phyloP scores from a whole-genome alignment of 23 red algal species.

The Gracilariopsis chorda region DNA sequence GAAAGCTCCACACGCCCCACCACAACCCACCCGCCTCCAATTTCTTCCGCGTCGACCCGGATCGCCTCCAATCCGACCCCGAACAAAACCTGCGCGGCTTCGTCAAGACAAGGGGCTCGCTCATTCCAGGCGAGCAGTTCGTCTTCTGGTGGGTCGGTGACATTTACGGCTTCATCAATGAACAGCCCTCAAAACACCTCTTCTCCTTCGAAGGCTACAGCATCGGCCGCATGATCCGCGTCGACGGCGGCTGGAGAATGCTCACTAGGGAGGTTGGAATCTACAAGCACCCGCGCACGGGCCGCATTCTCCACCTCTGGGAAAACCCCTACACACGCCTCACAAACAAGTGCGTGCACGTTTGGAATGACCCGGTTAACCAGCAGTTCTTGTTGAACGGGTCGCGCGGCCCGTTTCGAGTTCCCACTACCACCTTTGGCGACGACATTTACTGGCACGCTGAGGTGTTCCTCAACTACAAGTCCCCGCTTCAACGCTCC shows the following conservation, averaged over 20 bases:
- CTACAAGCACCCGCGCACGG: constrained; percentile 68
- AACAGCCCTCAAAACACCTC: constrained; percentile 42
- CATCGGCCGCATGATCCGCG: constrained; percentile 79
- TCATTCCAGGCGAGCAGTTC: constrained; percentile 75
- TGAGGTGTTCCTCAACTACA: constrained; percentile 91
- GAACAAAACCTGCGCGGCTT: constrained; percentile 84
- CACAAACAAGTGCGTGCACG: constrained; percentile 75
- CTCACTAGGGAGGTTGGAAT: constrained; percentile 90
- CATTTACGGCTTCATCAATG: constrained; percentile 78
- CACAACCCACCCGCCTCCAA: too few species aligned
- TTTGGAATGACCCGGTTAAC: constrained; percentile 96
- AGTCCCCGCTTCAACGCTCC: constrained; percentile 66
- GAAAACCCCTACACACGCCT: constrained; percentile 74
- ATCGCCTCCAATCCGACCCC: neutral
- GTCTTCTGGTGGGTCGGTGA: constrained; percentile 91
- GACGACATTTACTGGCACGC: constrained; percentile 89
- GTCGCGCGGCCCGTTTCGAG: constrained; percentile 32
- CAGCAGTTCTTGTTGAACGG: constrained; percentile 73
- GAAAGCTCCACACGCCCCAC: too few species aligned
- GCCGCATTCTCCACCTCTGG: constrained; percentile 75
- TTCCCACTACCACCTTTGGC: constrained; percentile 59
- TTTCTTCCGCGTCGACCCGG: constrained; percentile 51
- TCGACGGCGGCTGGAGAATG: constrained; percentile 94
- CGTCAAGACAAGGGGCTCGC: constrained; percentile 87
- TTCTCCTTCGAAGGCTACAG: constrained; percentile 95